Conservation (phyloP, 1,139 yeast genomes). For the Geotrichum fermentans region DNA sequence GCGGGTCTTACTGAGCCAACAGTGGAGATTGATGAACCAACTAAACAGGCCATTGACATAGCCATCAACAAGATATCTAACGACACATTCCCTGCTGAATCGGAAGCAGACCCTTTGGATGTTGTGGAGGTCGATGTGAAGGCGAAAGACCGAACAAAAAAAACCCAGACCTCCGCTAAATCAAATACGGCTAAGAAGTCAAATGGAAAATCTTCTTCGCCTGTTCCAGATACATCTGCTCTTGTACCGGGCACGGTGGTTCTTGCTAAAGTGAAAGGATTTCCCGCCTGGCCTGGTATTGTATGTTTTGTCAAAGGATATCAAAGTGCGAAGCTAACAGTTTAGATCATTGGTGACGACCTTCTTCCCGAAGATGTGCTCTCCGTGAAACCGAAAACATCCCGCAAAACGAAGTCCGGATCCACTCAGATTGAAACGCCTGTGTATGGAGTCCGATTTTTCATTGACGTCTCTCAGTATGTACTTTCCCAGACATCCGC, state of each 20-base stretch:
- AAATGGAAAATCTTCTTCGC: too few species aligned
- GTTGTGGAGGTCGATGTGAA: too few species aligned
- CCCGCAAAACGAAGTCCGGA: conserved; percentile 21
- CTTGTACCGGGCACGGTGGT: conserved; percentile 35
- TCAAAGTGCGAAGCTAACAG: neutral
- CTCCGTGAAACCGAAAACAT: conserved; percentile 29
- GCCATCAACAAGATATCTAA: too few species aligned
- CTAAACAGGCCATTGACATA: too few species aligned
- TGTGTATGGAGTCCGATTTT: conserved; percentile 37
- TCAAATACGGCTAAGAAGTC: neutral
- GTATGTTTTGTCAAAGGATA: conserved; percentile 23
- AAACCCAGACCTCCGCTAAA: neutral
- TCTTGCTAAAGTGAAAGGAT: conserved; percentile 39
- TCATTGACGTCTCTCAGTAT: conserved; percentile 32
- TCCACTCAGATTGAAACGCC: conserved; percentile 7
- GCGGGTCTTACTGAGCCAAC: neutral
- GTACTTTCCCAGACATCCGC: too few species aligned
- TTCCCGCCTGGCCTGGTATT: conserved; percentile 42
- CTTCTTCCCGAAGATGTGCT: conserved; percentile 26
- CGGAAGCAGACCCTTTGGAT: too few species aligned
- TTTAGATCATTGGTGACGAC: conserved; percentile 20
- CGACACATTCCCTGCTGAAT: too few species aligned
- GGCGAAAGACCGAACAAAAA: neutral
- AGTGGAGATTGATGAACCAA: neutral
- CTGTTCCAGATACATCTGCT: too few species aligned